Conservation (phyloP, 768 basidiomycete genomes). For the Harrya chromipes region DNA sequence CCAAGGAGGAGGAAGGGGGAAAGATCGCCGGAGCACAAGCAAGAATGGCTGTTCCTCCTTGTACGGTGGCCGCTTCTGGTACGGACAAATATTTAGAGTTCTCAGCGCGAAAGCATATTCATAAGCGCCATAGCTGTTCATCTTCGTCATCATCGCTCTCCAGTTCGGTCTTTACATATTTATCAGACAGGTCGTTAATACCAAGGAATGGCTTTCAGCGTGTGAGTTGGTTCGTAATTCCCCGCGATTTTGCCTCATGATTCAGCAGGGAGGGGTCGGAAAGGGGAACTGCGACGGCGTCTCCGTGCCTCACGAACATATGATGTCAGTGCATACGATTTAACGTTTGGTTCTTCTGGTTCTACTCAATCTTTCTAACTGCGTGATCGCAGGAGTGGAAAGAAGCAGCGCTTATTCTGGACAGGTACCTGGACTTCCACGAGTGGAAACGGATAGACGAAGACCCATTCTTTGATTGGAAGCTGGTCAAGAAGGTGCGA, state of each 20-base stretch:
- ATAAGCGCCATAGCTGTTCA: slow-evolving; percentile 56
- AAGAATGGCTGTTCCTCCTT: slow-evolving; percentile 75
- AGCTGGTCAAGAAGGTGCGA: slow-evolving; percentile 69
- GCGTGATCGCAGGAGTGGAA: slow-evolving; percentile 72
- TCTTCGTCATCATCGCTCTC: slow-evolving; percentile 76
- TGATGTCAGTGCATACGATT: slow-evolving; percentile 42
- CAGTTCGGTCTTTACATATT: slow-evolving; percentile 88
- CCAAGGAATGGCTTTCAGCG: slow-evolving; percentile 89
- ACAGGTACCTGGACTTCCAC: slow-evolving; percentile 79
- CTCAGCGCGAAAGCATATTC: background rate
- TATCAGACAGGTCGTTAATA: slow-evolving; percentile 89
- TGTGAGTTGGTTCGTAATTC: slow-evolving; percentile 48
- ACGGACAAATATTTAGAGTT: slow-evolving; percentile 19
- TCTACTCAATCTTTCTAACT: background rate
- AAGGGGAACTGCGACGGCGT: slow-evolving; percentile 71
- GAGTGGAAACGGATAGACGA: slow-evolving; percentile 90
- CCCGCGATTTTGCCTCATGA: background rate
- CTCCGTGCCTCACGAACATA: slow-evolving; percentile 75
- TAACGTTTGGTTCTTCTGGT: background rate
- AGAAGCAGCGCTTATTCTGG: slow-evolving; percentile 69
- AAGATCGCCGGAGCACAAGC: slow-evolving; percentile 40
- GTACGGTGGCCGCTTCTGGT: slow-evolving; percentile 88
- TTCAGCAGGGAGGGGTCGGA: slow-evolving; percentile 74
- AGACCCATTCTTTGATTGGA: slow-evolving; percentile 90
- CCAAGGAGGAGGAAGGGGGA: slow-evolving; percentile 37